Base-by-base conservation (phyloP, 768 basidiomycete species). In the Boletus rex-veris region DNA sequence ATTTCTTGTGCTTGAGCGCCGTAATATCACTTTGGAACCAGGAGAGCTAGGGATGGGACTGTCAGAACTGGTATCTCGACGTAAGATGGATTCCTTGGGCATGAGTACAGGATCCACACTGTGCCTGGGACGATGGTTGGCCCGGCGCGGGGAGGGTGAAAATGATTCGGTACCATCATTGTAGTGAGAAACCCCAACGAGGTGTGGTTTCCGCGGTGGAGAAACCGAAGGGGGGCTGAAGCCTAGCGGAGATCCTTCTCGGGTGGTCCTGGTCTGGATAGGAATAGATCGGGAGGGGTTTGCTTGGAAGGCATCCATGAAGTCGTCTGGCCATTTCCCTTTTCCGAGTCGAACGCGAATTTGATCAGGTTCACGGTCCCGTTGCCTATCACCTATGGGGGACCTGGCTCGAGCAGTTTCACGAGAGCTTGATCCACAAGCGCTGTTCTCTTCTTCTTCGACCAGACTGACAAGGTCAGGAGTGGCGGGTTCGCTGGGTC, bases 241-340 rank as follows among this genome's bases (percentile, higher is more conserved):
- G 58, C 58, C 35, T 44, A 50, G 38, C 33, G 54, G 53, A 24
- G 57, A 59, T 42, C 66, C 65, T 36, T 56, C 57, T 53, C 63
- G 64, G 55, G 65, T 64, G 16, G 36, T 21, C 47, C 49, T 52
- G 19, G 54, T 45, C 36, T 53, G 58, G 49, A 66, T 52, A 61
- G 73, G 67, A 52, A 70, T 69, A 45, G 66, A 65, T 52, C 54
- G 68, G 47, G 61, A 39, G 69, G 68, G 66, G 50, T 48, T 58
- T 39, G 55, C 58, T 50, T 76, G 75, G 55, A 87, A 80, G 28
- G 75, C 82, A 58, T 83, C 82, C 51, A 90, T 66, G 65, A 90
- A 88, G 68, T 90, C 88, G 69, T 90, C 87, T 0, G 90, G 87
- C 87, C 87, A 90, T 68, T 86, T 89, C 53, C 86, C 88, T 67